A percentile compares a stretch with the other conserved stretches of the same genome.
Conservation (phyloP, 805 yeast species). For the Myxozyma sirexii region DNA sequence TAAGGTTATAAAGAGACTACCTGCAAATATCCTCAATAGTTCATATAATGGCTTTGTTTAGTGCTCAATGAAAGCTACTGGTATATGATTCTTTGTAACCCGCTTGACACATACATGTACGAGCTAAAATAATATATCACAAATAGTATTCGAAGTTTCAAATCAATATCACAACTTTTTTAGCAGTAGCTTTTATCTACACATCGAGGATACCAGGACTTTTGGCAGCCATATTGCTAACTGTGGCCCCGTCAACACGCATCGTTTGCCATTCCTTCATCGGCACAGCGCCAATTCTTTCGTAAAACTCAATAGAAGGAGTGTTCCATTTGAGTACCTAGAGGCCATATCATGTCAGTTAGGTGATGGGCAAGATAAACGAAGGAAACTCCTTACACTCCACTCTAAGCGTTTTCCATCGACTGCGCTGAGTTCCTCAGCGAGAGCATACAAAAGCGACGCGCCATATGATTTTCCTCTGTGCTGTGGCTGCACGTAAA, state of each 20-base stretch:
- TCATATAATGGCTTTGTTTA: too few species aligned
- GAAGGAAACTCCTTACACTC: constrained; percentile 18
- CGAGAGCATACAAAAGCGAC: constrained; percentile 29
- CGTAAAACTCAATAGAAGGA: constrained; percentile 33
- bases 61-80: too few species aligned
- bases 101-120: too few species aligned
- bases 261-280: constrained; percentile 32
- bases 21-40: too few species aligned
- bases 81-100: too few species aligned
- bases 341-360: too few species aligned
- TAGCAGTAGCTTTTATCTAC: background rate
- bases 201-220: constrained; percentile 14
- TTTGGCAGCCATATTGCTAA: constrained; percentile 20
- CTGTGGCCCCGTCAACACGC: constrained; percentile 32
- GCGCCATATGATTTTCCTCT: constrained; percentile 27
- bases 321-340: constrained; percentile 34
- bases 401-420: constrained; percentile 35
- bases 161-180: background rate
- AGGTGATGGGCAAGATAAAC: too few species aligned
- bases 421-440: constrained; percentile 26
- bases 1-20: background rate
- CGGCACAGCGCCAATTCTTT: constrained; percentile 28
- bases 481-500: constrained; percentile 32
- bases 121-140: too few species aligned
- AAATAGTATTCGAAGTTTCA: too few species aligned